Evolutionary conservation across 2,329 filamentous ascomycete species (phyloP).

Genomic region (Conoideocrella luteorostrata): DNA sequence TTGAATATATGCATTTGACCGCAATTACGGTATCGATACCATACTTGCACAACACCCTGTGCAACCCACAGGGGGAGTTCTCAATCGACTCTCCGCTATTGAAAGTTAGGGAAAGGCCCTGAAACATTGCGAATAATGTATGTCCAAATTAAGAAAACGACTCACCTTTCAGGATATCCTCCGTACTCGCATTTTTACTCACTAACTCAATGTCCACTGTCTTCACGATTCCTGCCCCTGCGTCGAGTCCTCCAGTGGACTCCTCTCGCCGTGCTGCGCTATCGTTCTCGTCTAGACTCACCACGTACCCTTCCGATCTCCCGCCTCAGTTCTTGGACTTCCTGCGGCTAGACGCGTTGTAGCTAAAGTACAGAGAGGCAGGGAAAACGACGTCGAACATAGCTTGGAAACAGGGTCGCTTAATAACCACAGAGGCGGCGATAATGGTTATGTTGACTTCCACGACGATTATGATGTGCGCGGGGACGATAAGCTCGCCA

Average conservation of each 20-base stretch:
- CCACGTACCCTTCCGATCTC: slow-evolving; percentile 3
- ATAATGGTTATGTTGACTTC: slow-evolving; percentile 10
- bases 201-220: slow-evolving; percentile 9
- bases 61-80: too few relatives aligned
- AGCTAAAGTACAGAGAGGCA: slow-evolving; percentile 4
- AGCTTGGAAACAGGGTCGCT: slow-evolving; percentile 9
- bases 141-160: neutral
- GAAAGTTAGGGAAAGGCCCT: too few relatives aligned
- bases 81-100: too few relatives aligned
- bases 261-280: neutral
- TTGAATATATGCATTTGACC: too few relatives aligned
- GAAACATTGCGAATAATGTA: too few relatives aligned
- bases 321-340: slow-evolving; percentile 1
- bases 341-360: slow-evolving; percentile 2
- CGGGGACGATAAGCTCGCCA: slow-evolving; percentile 9
- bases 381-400: slow-evolving; percentile 8
- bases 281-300: slow-evolving; percentile 2
- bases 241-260: too few relatives aligned
- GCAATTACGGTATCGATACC: too few relatives aligned
- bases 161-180: slow-evolving; percentile 7
- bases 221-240: slow-evolving; percentile 1
- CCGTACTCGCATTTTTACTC: slow-evolving; percentile 7
- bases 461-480: slow-evolving; percentile 10
- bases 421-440: slow-evolving; percentile 8
- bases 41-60: too few relatives aligned